phyloP scores from a whole-genome alignment of 1,284 basidiomycete genomes.

The Waitea zeae region DNA sequence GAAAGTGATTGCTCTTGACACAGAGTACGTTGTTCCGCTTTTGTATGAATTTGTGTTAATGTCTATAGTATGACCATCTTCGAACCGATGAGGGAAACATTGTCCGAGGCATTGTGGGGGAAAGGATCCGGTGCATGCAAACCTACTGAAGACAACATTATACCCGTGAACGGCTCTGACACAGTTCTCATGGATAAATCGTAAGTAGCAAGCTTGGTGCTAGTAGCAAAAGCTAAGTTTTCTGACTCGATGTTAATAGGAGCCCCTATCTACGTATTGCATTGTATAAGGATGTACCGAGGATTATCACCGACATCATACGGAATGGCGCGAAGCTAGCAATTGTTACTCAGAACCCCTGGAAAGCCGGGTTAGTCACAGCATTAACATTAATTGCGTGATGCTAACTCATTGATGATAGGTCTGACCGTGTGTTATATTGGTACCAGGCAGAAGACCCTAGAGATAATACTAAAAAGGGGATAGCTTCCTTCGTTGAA shows the following conservation, averaged over 20 bases:
- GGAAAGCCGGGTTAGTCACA: slow-evolving; percentile 6
- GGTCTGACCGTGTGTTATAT: slow-evolving; percentile 4
- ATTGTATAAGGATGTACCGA: slow-evolving; percentile 7
- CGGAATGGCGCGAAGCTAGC: slow-evolving; percentile 7
- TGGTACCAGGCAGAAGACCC: slow-evolving; percentile 1
- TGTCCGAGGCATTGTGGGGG: slow-evolving; percentile 1
- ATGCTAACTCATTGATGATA: background rate
- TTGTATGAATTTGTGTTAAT: background rate
- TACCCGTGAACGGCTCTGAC: slow-evolving; percentile 3
- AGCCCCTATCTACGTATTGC: background rate
- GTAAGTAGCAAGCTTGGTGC: background rate
- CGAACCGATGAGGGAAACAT: slow-evolving; percentile 4
- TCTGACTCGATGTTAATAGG: background rate
- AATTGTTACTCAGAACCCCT: slow-evolving; percentile 7
- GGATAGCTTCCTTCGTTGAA: slow-evolving; percentile 2
- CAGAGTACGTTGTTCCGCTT: slow-evolving; percentile 1
- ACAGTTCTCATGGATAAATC: background rate
- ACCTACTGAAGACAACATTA: slow-evolving; percentile 3
- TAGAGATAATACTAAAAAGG: background rate
- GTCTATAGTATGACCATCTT: slow-evolving; percentile 4
- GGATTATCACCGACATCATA: slow-evolving; percentile 6
- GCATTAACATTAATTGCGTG: background rate
- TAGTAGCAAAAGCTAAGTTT: background rate
- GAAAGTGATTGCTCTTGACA: slow-evolving; percentile 4
- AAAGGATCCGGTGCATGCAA: slow-evolving; percentile 1